Evolutionary conservation across 352 stramenopile species (phyloP).

Genomic region (Blastocystis sp.): DNA sequence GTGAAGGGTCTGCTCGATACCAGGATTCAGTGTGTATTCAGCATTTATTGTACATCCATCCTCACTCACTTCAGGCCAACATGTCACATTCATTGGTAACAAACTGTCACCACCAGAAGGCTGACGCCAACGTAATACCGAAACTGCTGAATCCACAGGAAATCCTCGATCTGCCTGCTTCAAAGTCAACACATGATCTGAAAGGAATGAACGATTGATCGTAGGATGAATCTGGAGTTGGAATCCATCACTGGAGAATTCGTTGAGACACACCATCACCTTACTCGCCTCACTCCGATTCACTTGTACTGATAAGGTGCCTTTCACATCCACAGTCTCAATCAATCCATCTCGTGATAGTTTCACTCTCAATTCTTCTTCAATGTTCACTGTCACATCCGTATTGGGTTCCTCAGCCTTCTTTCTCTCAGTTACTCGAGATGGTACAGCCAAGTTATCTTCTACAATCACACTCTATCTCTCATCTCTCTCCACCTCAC

Average conservation of each 20-base stretch:
- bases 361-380: slow-evolving; percentile 38
- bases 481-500: neutral
- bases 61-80: slow-evolving; percentile 18
- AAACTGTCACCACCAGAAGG: neutral
- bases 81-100: slow-evolving; percentile 36
- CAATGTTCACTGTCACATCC: slow-evolving; percentile 15
- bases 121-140: slow-evolving; percentile 28
- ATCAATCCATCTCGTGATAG: slow-evolving; percentile 48
- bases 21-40: slow-evolving; percentile 45
- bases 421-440: neutral
- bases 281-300: neutral
- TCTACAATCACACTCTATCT: slow-evolving; percentile 1
- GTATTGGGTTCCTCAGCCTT: neutral
- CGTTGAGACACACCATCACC: neutral
- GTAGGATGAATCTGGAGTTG: slow-evolving; percentile 25
- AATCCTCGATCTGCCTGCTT: slow-evolving; percentile 50
- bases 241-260: neutral
- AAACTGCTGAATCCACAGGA: slow-evolving; percentile 31
- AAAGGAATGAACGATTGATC: slow-evolving; percentile 32
- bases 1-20: neutral
- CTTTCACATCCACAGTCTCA: slow-evolving; percentile 47
- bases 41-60: slow-evolving; percentile 20
- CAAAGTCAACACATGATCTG: slow-evolving; percentile 10
- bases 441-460: neutral
- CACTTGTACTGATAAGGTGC: slow-evolving; percentile 24